Evolutionary conservation across 1,284 basidiomycete genomes (phyloP), one percentile per base, ranked within the genome.

Genomic region (Moniliella sp.): DNA sequence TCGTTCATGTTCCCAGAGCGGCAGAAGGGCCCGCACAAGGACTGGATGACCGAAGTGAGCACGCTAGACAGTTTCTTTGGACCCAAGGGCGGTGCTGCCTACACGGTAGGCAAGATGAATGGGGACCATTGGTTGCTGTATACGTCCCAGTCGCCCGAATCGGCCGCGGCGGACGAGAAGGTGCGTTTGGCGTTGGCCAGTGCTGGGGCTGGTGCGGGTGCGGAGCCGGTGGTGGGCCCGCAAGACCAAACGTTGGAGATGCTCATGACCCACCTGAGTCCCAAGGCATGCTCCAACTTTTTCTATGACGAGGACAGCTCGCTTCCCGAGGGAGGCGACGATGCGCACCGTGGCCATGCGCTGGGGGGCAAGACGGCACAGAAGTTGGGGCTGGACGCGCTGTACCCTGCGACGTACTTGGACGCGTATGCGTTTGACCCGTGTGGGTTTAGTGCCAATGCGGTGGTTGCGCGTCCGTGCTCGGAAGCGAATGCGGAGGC

Each of bases 1-100:
- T 78, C 78, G 7, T 97, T 97, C 72, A 94, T 97, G 79, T 97
- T 97, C 63, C 91, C 91, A 11, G 91, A 97, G 61, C 74, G 79
- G 28, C 91, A 99, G 60, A 68, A 69, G 26, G 86, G 84, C 2
- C 88, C 88, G 16, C 91, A 99, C 65, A 70, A 74, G 41, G 81
- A 86, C 60, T 99, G 91, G 91, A 73, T 74, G 46, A 71, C 80
- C 39, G 91, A 99, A 65, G 79, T 94, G 42, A 71, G 74, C 36
- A 91, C 76, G 56, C 70, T 97, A 32, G 88, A 97, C 61, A 71
- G 71, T 41, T 75, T 84, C 45, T 94, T 99, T 62, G 65, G 64
- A n/a, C 30, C 29, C 40, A 59, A 64, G 19, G 46, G 61, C 21
- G 86, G 86, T 31, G 73, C 82, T 3, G 91, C 86, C 2, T 97